A percentile compares a stretch with the other conserved stretches of the same genome.
These are phyloP conservation scores for Candida namnaoensis DNA, from an alignment of 805 yeast species.

Conservation along the genomic window DNA sequence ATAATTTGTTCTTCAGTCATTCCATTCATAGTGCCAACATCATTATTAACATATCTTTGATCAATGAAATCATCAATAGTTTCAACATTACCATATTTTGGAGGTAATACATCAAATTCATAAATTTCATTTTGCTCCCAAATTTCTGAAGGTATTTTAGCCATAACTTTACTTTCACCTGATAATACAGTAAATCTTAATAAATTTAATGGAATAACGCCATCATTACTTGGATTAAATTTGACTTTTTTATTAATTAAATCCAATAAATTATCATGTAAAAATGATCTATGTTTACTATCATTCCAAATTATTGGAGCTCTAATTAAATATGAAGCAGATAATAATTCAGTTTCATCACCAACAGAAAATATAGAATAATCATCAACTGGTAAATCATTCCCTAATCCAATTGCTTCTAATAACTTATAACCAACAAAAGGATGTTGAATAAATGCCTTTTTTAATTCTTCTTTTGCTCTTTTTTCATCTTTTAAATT, in stretches of 20 bases:
- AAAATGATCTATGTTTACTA: conserved; percentile 33
- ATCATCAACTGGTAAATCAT: conserved; percentile 20
- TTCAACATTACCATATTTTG: conserved; percentile 35
- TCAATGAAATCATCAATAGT: conserved; percentile 23
- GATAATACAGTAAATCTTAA: conserved; percentile 62
- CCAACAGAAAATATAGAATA: conserved; percentile 17
- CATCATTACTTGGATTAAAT: conserved; percentile 9
- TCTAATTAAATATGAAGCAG: conserved; percentile 53
- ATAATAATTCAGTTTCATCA: conserved; percentile 26
- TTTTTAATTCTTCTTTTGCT: conserved; percentile 39
- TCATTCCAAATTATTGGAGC: conserved; percentile 49
- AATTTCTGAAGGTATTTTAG: conserved; percentile 50
- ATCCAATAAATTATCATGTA: conserved; percentile 30
- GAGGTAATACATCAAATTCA: conserved; percentile 72
- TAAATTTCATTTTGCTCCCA: conserved; percentile 56
- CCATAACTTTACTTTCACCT: conserved; percentile 65
- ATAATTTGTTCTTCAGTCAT: conserved; percentile 15
- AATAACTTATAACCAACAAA: conserved; percentile 43
- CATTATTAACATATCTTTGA: conserved; percentile 18
- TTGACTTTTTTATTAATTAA: conserved; percentile 12
- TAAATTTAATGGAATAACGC: conserved; percentile 46
- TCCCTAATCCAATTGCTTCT: conserved; percentile 31
- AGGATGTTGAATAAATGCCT: conserved; percentile 51
- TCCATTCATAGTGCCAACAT: not conserved
- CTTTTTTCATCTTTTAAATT: conserved; percentile 26